Percentiles rank a stretch among this genome's conserved stretches.
phyloP scores from a whole-genome alignment of 1,139 yeast genomes.

The Komagataea norvegica region DNA sequence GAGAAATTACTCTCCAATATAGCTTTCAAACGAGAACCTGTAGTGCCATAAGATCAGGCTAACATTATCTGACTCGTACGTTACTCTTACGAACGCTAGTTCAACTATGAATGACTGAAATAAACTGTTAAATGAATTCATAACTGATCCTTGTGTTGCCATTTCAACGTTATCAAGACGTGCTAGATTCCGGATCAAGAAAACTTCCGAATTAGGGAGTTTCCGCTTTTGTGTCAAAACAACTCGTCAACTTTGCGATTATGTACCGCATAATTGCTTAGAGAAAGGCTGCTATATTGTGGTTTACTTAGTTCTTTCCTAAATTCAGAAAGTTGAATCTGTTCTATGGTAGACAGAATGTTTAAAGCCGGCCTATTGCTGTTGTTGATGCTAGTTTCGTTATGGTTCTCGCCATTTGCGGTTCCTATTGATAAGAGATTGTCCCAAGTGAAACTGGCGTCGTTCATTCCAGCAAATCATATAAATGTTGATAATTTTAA shows the following conservation, averaged over 20 bases:
- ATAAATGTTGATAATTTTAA: slow-evolving; percentile 21
- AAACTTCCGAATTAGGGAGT: background rate
- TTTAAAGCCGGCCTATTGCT: background rate
- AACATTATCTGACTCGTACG: too few relatives aligned
- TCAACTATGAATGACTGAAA: too few relatives aligned
- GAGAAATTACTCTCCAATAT: too few relatives aligned
- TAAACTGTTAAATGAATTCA: too few relatives aligned
- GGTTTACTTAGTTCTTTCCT: too few relatives aligned
- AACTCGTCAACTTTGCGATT: too few relatives aligned
- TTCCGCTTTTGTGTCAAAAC: slow-evolving; percentile 1
- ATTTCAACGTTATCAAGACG: background rate
- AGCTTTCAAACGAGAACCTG: too few relatives aligned
- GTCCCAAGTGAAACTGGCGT: background rate
- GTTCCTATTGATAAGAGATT: background rate
- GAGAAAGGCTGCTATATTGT: too few relatives aligned
- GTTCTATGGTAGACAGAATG: background rate
- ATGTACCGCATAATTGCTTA: background rate
- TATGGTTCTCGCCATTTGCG: slow-evolving; percentile 2
- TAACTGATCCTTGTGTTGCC: too few relatives aligned
- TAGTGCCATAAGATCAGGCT: too few relatives aligned
- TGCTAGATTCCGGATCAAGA: background rate
- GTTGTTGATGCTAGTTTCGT: slow-evolving; percentile 3
- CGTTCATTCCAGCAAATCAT: background rate
- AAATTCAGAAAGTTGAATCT: too few relatives aligned
- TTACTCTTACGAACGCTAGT: too few relatives aligned